Base-by-base conservation (phyloP, 106 monocot species). In the Allium sativum region DNA sequence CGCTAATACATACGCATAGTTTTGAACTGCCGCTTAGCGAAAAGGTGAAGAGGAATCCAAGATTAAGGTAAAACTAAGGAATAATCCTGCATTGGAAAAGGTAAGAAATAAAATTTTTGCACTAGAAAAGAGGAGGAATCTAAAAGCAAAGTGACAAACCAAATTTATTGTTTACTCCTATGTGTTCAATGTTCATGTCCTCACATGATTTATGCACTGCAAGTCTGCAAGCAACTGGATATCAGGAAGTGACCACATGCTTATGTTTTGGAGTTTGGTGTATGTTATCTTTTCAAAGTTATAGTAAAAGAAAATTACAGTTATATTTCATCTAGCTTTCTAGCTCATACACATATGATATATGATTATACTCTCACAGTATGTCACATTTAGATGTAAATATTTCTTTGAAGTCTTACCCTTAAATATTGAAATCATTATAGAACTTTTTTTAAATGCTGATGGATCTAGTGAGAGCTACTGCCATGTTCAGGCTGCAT, bases 151-250 rank as follows among this genome's bases (percentile, higher is more conserved):
- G 13, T 12, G 61, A 21, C 45, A 62, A 31, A 31, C 31, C 31
- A 31, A 31, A 31, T 31, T 31, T 31, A 31, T 31, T 31, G 31
- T 31, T 31, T 31, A 47, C 8, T 15, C 19, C 21, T 21, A 43
- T 61, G 61, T 50, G 61, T 18, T 61, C 61, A 61, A 44, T 50
- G 61, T 18, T 61, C 61, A 61, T 13, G 61, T 44, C 45, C 10
- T 45, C 18, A 50, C 44, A 12, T 42, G 7, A 1, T n/a, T 59
- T 59, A 21, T 41, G 42, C 42, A 22, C 3, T 59, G 2, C 9
- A 18, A 9, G 42, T 42, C 3, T 59, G 2, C 9, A 18, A 9
- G 42, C 59, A 31, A 15, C 2, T 50, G 48, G 31, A 31, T 31
- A 31, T 31, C 31, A 3, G 31, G 31, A 31, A 31, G 31, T 31